Percentiles rank a stretch among this genome's conserved stretches.
phyloP scores from a whole-genome alignment of 2,329 filamentous ascomycete genomes.

The Calonectria hongkongensis region DNA sequence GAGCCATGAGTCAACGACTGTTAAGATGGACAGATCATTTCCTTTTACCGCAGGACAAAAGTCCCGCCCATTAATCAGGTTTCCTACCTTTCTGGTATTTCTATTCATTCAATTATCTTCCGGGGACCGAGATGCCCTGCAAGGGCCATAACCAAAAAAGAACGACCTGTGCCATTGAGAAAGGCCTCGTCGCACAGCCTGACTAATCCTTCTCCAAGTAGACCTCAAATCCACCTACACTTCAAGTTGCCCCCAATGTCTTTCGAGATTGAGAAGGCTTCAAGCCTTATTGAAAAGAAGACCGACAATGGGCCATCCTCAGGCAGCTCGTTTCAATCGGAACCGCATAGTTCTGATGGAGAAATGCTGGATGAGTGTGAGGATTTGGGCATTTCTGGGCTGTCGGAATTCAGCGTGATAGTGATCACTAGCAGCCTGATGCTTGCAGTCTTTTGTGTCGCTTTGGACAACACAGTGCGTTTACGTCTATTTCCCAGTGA shows the following conservation, averaged over 20 bases:
- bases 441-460: conserved; percentile 15
- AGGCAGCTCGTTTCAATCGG: neutral
- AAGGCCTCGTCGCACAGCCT: no score
- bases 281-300: conserved; percentile 7
- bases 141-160: neutral
- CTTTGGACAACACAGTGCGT: conserved; percentile 21
- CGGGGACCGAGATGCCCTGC: neutral
- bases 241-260: neutral
- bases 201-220: neutral
- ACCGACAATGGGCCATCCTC: conserved; percentile 2
- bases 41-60: neutral
- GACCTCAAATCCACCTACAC: neutral
- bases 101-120: conserved; percentile 3
- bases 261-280: conserved; percentile 17
- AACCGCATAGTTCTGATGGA: conserved; percentile 1
- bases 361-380: neutral
- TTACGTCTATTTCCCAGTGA: neutral
- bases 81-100: neutral
- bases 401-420: conserved; percentile 11
- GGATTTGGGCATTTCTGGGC: neutral
- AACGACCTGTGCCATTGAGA: neutral
- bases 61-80: neutral
- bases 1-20: conserved; percentile 3
- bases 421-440: conserved; percentile 12
- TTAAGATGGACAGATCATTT: conserved; percentile 5